Evolutionary conservation across 768 basidiomycete genomes (phyloP), one percentile per base, ranked within the genome.

Genomic region (Boletus sp.): DNA sequence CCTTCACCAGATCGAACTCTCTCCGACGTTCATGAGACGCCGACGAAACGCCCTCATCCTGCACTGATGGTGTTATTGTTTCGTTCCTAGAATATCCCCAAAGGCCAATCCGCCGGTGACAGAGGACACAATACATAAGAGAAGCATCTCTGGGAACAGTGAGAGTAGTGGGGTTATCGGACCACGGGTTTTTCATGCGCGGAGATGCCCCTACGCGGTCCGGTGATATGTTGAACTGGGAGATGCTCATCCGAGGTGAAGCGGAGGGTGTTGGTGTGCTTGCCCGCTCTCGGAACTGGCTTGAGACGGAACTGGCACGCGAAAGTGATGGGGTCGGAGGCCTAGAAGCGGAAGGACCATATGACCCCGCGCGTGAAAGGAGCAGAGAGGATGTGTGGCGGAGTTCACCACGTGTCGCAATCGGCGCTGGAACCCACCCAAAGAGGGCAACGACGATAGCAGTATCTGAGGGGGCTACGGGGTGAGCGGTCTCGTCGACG

Each of bases 51-150:
- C 57, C 62, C 58, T 54, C 61, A 51, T 44, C 47, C 40, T 56
- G 65, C 7, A 6, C 52, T 14, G 49, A 57, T 12, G 56, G 8
- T 18, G 48, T 44, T 28, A 55, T 30, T 29, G 30, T 40, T 24
- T 55, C 49, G 6, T 64, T 69, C n/a, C 71, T 74, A 1, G 76
- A 70, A 65, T 90, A 92, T 2, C 83, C 82, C 90, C 90, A 92
- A 37, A 92, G 73, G 4, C 90, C 90, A 42, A 92, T 78, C 18
- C 90, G 81, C n/a, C 90, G 80, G 64, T 89, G 88, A 65, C 90
- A 92, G 17, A 92, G 75, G 10, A 74, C 59, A 59, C 90, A 92
- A 57, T 84, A 80, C 2, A 92, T 70, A 9, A 89, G 74, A 0
- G 82, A 71, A 29, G 80, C 76, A 32, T 84, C 83, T 12, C 76